Conservation (phyloP, 2,329 filamentous ascomycete species). For the Aspergillus pseudoviridinutans region DNA sequence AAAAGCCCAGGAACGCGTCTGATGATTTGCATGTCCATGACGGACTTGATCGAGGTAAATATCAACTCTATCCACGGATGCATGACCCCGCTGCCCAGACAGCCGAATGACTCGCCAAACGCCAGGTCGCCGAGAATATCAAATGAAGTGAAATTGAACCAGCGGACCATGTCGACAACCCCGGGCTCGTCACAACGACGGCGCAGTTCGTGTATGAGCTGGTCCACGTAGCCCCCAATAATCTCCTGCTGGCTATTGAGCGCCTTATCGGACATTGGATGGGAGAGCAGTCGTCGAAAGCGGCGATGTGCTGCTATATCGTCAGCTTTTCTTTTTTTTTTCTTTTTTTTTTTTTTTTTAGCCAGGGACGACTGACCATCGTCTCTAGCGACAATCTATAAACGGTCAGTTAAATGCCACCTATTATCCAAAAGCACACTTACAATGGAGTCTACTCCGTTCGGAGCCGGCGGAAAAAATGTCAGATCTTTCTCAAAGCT, state of each 20-base stretch:
- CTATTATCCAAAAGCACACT: neutral
- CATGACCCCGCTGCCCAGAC: constrained; percentile 20
- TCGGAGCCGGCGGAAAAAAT: neutral
- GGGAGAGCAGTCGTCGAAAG: constrained; percentile 37
- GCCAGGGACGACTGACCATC: constrained; percentile 21
- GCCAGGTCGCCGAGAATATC: constrained; percentile 31
- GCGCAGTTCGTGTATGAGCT: constrained; percentile 1
- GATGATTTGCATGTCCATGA: constrained; percentile 9
- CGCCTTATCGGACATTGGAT: constrained; percentile 43
- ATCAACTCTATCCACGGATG: constrained; percentile 25
- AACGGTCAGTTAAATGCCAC: neutral
- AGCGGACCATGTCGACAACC: constrained; percentile 22
- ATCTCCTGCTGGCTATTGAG: constrained; percentile 39
- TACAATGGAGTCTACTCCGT: neutral
- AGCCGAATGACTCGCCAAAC: constrained; percentile 30
- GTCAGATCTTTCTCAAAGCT: neutral
- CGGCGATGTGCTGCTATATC: constrained; percentile 8
- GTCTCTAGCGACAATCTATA: constrained; percentile 27
- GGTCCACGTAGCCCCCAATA: constrained; percentile 36
- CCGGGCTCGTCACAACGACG: neutral
- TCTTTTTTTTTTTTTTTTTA: neutral
- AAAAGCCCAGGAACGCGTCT: neutral
- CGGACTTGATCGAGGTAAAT: constrained; percentile 13
- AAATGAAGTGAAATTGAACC: constrained; percentile 32
- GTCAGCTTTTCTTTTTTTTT: neutral